Percentiles rank a stretch among this genome's conserved stretches.
Conservation (phyloP, 2,329 filamentous ascomycete species). For the Phyllosticta paracitricarpa region DNA sequence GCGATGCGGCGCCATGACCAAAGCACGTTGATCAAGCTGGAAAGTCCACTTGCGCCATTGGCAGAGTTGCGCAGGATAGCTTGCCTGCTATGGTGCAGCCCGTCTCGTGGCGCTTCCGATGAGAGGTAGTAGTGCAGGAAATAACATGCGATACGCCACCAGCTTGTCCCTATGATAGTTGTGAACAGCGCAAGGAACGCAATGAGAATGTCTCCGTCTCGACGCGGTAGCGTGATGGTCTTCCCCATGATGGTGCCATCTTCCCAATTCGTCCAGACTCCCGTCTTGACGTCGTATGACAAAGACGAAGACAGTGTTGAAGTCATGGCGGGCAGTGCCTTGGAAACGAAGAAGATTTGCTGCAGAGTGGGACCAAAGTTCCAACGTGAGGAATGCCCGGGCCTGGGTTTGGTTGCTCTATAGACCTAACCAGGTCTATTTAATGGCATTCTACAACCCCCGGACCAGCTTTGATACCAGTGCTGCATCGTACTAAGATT, state of each 20-base stretch:
- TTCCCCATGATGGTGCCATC: conserved; percentile 20
- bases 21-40: neutral
- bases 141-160: conserved; percentile 18
- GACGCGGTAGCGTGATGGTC: conserved; percentile 23
- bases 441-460: neutral
- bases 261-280: conserved; percentile 26
- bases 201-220: conserved; percentile 23
- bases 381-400: neutral
- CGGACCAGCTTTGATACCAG: neutral
- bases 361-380: neutral
- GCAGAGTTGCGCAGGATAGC: conserved; percentile 10
- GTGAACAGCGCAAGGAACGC: conserved; percentile 27
- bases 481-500: neutral
- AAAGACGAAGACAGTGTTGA: neutral
- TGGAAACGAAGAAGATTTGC: neutral
- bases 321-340: neutral
- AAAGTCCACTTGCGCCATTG: neutral
- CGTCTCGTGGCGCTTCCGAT: conserved; percentile 14
- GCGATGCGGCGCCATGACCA: neutral
- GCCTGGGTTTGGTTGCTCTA: neutral
- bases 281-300: conserved; percentile 14
- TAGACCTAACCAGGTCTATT: neutral
- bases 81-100: conserved; percentile 17
- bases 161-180: conserved; percentile 13
- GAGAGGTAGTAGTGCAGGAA: conserved; percentile 14